Conservation (phyloP, 1,284 basidiomycete species). For the Fomitopsis pinicola region DNA sequence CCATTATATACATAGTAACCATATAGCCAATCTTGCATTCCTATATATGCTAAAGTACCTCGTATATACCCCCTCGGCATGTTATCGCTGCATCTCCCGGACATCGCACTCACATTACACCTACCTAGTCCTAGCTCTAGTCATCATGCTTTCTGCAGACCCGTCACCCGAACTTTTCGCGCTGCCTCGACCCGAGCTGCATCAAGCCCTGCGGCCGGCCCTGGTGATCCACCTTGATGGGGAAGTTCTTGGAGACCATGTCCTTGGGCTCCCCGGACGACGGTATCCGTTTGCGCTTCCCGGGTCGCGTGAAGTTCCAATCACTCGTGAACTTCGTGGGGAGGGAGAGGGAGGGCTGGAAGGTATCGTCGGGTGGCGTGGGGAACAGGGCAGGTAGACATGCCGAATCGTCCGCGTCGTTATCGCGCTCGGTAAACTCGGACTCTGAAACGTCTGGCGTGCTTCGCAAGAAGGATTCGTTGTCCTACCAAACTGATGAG, state of each 20-base stretch:
- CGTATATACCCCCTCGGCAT: slow-evolving; percentile 5
- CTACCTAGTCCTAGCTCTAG: not conserved
- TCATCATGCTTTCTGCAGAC: not conserved
- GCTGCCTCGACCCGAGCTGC: slow-evolving; percentile 16
- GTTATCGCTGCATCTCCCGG: slow-evolving; percentile 2
- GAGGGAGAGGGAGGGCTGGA: not conserved
- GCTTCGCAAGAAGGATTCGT: not conserved
- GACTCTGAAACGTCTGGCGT: not conserved
- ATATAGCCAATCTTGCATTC: not conserved
- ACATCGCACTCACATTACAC: not conserved
- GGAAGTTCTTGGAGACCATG: slow-evolving; percentile 1
- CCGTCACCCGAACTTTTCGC: slow-evolving; percentile 4
- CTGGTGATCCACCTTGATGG: slow-evolving; percentile 14
- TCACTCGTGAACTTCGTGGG: slow-evolving; percentile 4
- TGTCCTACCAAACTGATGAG: not conserved
- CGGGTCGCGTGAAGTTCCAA: slow-evolving; percentile 11
- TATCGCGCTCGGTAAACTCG: not conserved
- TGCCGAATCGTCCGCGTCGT: not conserved
- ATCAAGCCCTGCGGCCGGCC: slow-evolving; percentile 14
- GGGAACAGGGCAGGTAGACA: not conserved
- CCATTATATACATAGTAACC: not conserved
- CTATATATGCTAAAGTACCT: not conserved
- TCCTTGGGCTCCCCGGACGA: not conserved
- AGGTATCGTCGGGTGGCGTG: not conserved
- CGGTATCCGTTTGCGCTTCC: slow-evolving; percentile 5